Evolutionary conservation across 108 stramenopile genomes (phyloP).

Genomic region (Epithemia pelagica): DNA sequence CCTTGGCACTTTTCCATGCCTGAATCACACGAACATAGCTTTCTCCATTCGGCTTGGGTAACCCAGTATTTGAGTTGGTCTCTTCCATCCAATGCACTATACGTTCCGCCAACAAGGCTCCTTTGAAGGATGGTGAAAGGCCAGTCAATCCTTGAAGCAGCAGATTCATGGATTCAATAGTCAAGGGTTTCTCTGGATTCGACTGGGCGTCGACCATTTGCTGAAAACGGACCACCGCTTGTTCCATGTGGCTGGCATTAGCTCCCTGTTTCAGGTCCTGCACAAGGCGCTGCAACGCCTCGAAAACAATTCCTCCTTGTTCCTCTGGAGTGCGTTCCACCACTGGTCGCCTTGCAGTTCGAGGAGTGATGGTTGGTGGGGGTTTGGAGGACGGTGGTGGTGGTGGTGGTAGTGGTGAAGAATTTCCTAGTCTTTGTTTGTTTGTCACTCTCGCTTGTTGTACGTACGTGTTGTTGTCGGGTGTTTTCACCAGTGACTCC

Average conservation of each 20-base stretch:
- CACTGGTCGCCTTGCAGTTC: too few relatives aligned
- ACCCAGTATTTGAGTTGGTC: background rate
- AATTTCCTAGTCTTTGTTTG: too few relatives aligned
- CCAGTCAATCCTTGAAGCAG: background rate
- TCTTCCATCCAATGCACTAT: background rate
- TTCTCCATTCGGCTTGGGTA: background rate
- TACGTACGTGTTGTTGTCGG: too few relatives aligned
- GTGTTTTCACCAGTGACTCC: too few relatives aligned
- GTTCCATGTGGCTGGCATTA: background rate
- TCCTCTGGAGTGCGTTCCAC: too few relatives aligned
- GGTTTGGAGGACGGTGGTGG: too few relatives aligned
- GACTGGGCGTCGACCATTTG: too few relatives aligned
- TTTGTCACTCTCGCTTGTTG: too few relatives aligned
- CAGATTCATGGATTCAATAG: background rate
- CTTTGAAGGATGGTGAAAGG: background rate
- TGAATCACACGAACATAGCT: background rate
- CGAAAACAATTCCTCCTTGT: too few relatives aligned
- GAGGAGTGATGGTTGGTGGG: too few relatives aligned
- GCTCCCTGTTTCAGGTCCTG: background rate
- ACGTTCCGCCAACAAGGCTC: background rate
- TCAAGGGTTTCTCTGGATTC: too few relatives aligned
- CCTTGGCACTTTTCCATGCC: background rate
- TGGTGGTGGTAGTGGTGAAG: too few relatives aligned
- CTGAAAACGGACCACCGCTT: background rate
- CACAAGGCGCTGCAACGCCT: background rate